phyloP scores from a whole-genome alignment of 2,329 filamentous ascomycete species.

The Didymella arachidicola region DNA sequence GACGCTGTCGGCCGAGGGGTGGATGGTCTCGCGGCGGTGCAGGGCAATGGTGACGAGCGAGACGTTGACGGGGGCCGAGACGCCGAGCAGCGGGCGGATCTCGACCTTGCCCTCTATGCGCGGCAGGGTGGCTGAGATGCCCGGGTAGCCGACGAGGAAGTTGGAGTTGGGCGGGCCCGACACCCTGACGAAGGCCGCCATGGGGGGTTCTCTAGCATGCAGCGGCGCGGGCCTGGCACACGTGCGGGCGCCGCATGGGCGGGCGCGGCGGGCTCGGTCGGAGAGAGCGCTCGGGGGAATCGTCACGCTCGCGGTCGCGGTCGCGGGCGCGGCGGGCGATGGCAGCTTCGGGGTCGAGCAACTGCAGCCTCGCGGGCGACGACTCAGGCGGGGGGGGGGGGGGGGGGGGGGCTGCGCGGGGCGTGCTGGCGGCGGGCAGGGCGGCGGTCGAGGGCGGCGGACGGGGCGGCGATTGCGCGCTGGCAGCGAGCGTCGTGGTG shows the following conservation, averaged over 20 bases:
- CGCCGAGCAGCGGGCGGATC: slow-evolving; percentile 84
- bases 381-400: too few relatives aligned
- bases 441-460: background rate
- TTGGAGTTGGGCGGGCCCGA: slow-evolving; percentile 96
- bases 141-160: slow-evolving; percentile 95
- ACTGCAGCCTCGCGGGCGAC: slow-evolving; percentile 23
- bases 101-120: slow-evolving; percentile 98
- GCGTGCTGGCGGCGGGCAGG: slow-evolving; percentile 3
- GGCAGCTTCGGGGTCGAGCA: background rate
- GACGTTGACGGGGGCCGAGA: slow-evolving; percentile 86
- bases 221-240: slow-evolving; percentile 47
- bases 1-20: slow-evolving; percentile 92
- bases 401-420: too few relatives aligned
- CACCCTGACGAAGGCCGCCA: slow-evolving; percentile 87
- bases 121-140: slow-evolving; percentile 95
- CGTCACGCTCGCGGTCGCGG: background rate
- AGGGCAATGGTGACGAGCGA: slow-evolving; percentile 94
- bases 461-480: slow-evolving; percentile 3
- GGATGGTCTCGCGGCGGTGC: slow-evolving; percentile 93
- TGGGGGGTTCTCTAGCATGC: slow-evolving; percentile 31
- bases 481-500: slow-evolving; percentile 4
- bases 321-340: background rate
- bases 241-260: slow-evolving; percentile 49
- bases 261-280: slow-evolving; percentile 15
- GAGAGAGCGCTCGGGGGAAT: background rate